Evolutionary conservation across 345 rosid genomes (phyloP), one percentile per base, ranked within the genome.

Genomic region (Hevea brasiliensis): DNA sequence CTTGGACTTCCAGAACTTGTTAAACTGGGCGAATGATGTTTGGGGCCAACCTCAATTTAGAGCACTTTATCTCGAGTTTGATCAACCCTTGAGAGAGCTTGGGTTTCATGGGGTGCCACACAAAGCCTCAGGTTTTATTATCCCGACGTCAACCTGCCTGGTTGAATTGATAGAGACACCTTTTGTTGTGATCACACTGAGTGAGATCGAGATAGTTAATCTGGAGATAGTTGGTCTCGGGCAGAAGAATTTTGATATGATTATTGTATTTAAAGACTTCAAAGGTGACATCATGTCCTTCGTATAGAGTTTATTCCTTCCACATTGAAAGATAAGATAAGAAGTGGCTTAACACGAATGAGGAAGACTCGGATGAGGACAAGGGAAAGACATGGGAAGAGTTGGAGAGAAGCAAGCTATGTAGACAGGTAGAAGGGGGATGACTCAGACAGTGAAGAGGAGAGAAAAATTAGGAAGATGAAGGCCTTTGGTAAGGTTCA

Each of bases 301-400:
- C 82, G 97, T 73, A 88, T 95, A 48, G 97, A 91, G 73, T 91
- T 96, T 6, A 82, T 95, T 62, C 93, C 92, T n/a, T 88, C 98
- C 1, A 83, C 94, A 2, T 84, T 92, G 0, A 87, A 91, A 0
- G 98, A 95, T 57, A 86, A 92, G 71, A 95, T 95, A 95, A 91
- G 76, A 92, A 89, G 71, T 95, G 99, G 99, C 94, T 92, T 10
- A 88, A 95, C 86, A 89, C 97, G 0, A 91, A 94, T 1, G 97
- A 88, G 69, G 86, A 81, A 72, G 92, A 90, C 21, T 83, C 89
- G 0, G 97, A 90, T 72, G 99, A 95, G 74, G 98, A 94, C 75
- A 86, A 91, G 74, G 99, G 99, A 9, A 90, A 87, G 85, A 95
- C 97, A 23, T 92, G 99, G 98, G 98, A 89, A 50, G 99, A 92